Base-by-base conservation (phyloP, 78 protist genomes). In the Cyanophora paradoxa region DNA sequence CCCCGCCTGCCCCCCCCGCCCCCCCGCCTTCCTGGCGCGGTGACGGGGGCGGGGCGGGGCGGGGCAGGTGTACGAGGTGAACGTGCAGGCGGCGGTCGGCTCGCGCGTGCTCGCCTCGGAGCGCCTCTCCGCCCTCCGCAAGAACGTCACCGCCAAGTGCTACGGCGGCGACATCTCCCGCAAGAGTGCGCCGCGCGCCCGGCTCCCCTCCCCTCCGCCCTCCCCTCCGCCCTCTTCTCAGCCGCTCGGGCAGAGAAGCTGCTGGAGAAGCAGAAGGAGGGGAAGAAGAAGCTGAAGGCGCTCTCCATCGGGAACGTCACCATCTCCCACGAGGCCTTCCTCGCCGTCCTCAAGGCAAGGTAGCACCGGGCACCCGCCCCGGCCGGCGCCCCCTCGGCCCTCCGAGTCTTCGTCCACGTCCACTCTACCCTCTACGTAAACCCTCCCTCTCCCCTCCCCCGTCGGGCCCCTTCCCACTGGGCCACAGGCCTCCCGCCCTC, bases 141-240 rank as follows among this genome's bases (percentile, higher is more conserved):
- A 93, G 68, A 83, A 88, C 42, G 94, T 90, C 19, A 82, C 89
- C 3, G 92, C 94, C 33, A 93, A 93, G 59, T 90, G 92, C 59
- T 64, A 64, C 52, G 70, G 70, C 28, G 70, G 70, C 20, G 70
- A 64, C 52, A 2, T 40, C 33, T 26, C 54, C n/a, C 48, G 70
- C 33, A 39, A 64, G 52, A 37, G n/a, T n/a, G n/a, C n/a, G n/a
- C n/a, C n/a, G n/a, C n/a, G n/a, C n/a, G n/a, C n/a, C n/a, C n/a
- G n/a, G n/a, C n/a, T n/a, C n/a, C n/a, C n/a, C n/a, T n/a, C n/a
- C n/a, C n/a, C n/a, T n/a, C n/a, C n/a, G n/a, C n/a, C n/a, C n/a
- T n/a, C n/a, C n/a, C n/a, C n/a, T n/a, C n/a, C n/a, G n/a, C n/a
- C n/a, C n/a, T n/a, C n/a, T n/a, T n/a, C n/a, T n/a, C n/a, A n/a